Percentiles rank a stretch among this genome's conserved stretches.
phyloP scores from a whole-genome alignment of 108 stramenopile genomes.

The Stephanodiscus triporus region DNA sequence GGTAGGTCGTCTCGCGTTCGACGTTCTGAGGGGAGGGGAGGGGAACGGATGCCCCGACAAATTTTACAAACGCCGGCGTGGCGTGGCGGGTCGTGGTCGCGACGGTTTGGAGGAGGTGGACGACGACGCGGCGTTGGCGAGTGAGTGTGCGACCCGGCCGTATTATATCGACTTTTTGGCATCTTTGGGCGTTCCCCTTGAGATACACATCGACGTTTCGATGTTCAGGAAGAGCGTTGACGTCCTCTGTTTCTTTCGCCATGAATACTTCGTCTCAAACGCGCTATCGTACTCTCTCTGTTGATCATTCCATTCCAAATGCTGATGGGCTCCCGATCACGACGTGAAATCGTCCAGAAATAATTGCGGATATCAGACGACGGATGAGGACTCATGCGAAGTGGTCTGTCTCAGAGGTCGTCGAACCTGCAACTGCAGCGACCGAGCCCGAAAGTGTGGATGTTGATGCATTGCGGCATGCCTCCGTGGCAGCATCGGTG shows the following conservation, averaged over 20 bases:
- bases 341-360: too few species aligned
- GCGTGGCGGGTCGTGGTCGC: background rate
- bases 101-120: background rate
- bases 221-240: too few species aligned
- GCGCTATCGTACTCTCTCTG: background rate
- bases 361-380: background rate
- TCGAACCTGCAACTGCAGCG: background rate
- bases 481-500: too few species aligned
- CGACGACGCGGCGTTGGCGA: background rate
- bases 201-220: too few species aligned
- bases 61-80: slow-evolving; percentile 1
- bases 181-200: background rate
- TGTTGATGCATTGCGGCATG: background rate
- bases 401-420: background rate
- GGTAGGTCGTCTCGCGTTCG: background rate
- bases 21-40: background rate
- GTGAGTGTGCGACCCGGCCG: too few species aligned
- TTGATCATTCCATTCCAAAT: background rate
- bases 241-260: too few species aligned
- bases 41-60: background rate
- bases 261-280: too few species aligned
- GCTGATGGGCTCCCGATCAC: background rate
- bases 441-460: background rate
- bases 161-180: too few species aligned
- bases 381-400: background rate